Evolutionary conservation across 2,329 filamentous ascomycete species (phyloP).

Genomic region (Colletotrichum sojae): DNA sequence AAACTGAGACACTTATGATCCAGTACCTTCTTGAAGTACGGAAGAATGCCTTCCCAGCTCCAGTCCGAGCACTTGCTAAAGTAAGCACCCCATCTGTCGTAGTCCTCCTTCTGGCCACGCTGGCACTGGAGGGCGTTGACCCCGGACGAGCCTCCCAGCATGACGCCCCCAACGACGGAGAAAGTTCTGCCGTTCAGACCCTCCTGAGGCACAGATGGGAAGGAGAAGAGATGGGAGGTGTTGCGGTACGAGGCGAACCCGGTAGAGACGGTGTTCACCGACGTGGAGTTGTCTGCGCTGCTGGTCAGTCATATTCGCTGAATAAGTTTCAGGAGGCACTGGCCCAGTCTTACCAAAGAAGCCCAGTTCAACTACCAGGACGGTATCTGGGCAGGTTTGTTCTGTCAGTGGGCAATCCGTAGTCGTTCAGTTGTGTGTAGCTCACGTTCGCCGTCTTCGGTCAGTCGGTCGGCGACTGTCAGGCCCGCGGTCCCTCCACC

Average conservation of each 20-base stretch:
- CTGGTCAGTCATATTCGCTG: neutral
- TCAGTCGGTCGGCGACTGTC: constrained; percentile 42
- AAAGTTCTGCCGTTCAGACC: constrained; percentile 38
- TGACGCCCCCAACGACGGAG: constrained; percentile 42
- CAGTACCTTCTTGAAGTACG: constrained; percentile 48
- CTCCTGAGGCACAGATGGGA: constrained; percentile 41
- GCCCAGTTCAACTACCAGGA: constrained; percentile 44
- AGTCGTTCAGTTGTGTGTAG: neutral
- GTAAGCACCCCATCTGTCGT: constrained; percentile 46
- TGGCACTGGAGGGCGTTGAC: constrained; percentile 48
- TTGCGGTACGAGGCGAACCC: constrained; percentile 32
- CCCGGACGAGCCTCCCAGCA: constrained; percentile 49
- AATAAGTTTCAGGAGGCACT: neutral
- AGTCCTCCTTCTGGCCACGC: constrained; percentile 48
- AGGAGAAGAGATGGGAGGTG: constrained; percentile 19
- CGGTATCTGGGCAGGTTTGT: constrained; percentile 22
- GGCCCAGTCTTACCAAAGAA: constrained; percentile 33
- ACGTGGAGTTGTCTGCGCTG: constrained; percentile 43
- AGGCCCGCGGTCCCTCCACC: constrained; percentile 42
- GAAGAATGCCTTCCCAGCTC: constrained; percentile 48
- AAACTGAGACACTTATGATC: neutral
- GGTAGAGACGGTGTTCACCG: constrained; percentile 43
- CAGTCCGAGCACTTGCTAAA: constrained; percentile 43
- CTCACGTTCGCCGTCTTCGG: constrained; percentile 42
- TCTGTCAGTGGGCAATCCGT: neutral